Conservation (phyloP, 805 yeast species). For the Sugiyamaella floridensis region DNA sequence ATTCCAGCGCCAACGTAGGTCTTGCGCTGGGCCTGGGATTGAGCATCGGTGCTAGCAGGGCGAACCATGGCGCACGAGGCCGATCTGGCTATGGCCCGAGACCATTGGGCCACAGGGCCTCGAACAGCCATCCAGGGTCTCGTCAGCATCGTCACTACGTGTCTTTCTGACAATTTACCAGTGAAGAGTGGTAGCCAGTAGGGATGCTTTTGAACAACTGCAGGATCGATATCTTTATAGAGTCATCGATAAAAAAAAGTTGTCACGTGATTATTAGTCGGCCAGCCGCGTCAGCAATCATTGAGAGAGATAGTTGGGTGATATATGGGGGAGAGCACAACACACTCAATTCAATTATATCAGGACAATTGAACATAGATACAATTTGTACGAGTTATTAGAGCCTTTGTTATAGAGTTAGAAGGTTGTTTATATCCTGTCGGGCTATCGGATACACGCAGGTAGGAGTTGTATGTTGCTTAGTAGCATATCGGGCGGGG, state of each 20-base stretch:
- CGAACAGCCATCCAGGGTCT: neutral
- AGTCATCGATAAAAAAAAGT: neutral
- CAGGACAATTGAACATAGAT: too few relatives aligned
- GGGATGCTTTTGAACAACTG: neutral
- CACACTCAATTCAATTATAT: too few relatives aligned
- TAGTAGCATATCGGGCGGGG: too few relatives aligned
- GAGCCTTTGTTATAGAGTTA: too few relatives aligned
- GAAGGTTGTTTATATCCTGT: too few relatives aligned
- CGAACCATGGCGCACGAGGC: neutral
- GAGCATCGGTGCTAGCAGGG: neutral
- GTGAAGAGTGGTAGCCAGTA: neutral
- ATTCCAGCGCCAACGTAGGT: constrained; percentile 34
- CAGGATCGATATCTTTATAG: neutral
- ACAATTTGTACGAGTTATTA: too few relatives aligned
- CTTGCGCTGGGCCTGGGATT: constrained; percentile 4
- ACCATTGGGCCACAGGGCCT: neutral
- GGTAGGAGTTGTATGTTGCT: too few relatives aligned
- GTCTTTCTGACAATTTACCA: neutral
- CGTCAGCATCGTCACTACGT: neutral
- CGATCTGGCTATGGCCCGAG: neutral
- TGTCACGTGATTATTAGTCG: neutral
- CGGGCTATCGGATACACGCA: too few relatives aligned
- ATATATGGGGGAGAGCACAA: neutral
- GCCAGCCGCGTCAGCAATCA: neutral
- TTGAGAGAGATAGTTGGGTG: neutral